Percentiles rank a stretch among this genome's conserved stretches.
Conservation (phyloP, 306 rosid genomes). For the Ceratonia siliqua region DNA sequence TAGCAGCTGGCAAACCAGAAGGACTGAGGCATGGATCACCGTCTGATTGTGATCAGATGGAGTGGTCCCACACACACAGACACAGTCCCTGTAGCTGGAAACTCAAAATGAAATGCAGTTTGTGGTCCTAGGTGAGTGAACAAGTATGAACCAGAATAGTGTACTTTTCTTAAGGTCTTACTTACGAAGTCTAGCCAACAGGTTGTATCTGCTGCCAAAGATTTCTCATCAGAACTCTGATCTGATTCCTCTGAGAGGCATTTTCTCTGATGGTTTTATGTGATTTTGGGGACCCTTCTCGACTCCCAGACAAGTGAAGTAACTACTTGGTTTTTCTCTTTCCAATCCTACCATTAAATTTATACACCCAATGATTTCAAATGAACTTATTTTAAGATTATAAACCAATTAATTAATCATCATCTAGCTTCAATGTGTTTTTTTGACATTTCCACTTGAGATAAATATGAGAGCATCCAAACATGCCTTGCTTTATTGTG, state of each 20-base stretch:
- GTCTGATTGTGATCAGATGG: neutral
- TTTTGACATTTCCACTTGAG: too few relatives aligned
- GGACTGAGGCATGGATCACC: neutral
- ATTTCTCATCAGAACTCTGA: slow-evolving; percentile 18
- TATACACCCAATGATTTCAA: too few relatives aligned
- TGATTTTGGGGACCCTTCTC: neutral
- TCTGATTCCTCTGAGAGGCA: neutral
- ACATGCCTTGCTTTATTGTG: neutral
- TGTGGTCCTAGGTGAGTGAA: slow-evolving; percentile 34
- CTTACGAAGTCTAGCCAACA: slow-evolving; percentile 16
- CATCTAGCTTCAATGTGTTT: too few relatives aligned
- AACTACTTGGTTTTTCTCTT: neutral
- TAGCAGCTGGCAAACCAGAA: neutral
- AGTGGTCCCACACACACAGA: slow-evolving; percentile 30
- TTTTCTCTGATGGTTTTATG: neutral
- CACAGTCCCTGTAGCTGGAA: neutral
- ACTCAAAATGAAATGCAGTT: neutral
- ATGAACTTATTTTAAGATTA: too few relatives aligned
- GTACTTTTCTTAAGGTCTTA: slow-evolving; percentile 33
- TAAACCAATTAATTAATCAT: neutral
- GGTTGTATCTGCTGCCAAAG: slow-evolving; percentile 11
- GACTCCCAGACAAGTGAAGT: neutral
- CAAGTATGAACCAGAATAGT: neutral
- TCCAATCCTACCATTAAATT: neutral
- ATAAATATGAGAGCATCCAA: too few relatives aligned